Evolutionary conservation across 139 green algal species (phyloP), one percentile per base, ranked within the genome.

Genomic region (Asterochloris erici): DNA sequence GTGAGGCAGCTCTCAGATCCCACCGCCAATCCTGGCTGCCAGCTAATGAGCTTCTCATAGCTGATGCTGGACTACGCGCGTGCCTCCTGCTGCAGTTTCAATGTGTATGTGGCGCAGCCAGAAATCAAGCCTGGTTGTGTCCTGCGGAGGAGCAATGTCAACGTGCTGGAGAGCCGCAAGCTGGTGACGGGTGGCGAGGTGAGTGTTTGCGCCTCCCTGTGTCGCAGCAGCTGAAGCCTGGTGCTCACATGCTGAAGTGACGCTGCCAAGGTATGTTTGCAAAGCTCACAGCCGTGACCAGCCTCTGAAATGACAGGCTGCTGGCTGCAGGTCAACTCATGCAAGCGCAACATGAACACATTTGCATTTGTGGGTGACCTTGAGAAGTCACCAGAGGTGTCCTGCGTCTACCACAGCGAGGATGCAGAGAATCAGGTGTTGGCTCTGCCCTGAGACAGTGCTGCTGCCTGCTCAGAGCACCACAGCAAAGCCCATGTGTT

Each of bases 361-460:
- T 99, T 99, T 90, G 97, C 95, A 0, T 99, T 97, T 88, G 97
- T 99, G 68, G 97, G 97, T 12, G 96, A 99, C 86, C 84, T 99
- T 63, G 87, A 95, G 21, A 89, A 93, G 24, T 87, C 88, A 14
- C 94, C 94, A 17, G 91, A 98, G 87, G 92, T 98, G 73, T 94
- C 92, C 10, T 99, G 97, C 84, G 94, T 99, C 69, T 99, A 99
- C 84, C 97, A 99, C 86, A 93, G 81, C 23, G 97, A 99, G 88
- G 96, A 98, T 73, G 96, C 93, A 29, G 95, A 98, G 84, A 98
- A 98, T 83, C 38, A 54, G 38, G 38, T 54, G 10, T 47, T 24
- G 74, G 6, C 24, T 29, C 27, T 17, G 29, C 2, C 38, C 27
- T 64, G 64, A 12, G 27, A 29, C 68, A 9, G 19, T 21, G 66